Conservation (phyloP, 2,329 filamentous ascomycete species). For the Fonsecaea nubica region DNA sequence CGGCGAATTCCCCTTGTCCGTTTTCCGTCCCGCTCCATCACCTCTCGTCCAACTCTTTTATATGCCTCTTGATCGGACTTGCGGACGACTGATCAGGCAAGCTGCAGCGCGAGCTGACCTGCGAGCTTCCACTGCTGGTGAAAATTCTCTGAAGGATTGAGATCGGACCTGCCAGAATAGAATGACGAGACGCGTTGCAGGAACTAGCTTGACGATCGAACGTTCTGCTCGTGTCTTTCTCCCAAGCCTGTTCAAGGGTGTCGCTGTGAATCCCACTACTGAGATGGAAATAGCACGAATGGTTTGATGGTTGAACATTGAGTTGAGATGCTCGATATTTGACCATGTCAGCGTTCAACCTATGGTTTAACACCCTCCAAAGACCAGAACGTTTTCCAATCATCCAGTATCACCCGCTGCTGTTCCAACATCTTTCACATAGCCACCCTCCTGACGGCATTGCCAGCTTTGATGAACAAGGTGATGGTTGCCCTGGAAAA, state of each 20-base stretch:
- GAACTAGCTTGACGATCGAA: background rate
- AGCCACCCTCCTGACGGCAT: conserved; percentile 6
- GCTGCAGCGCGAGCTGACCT: background rate
- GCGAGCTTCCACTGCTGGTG: background rate
- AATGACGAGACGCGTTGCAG: background rate
- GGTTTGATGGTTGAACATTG: background rate
- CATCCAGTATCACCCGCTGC: background rate
- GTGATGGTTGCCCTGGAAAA: background rate
- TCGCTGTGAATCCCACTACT: no score
- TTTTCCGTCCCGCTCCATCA: background rate
- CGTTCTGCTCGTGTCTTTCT: background rate
- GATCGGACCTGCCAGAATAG: background rate
- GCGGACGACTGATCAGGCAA: background rate
- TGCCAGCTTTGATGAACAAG: conserved; percentile 19
- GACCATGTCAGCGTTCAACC: background rate
- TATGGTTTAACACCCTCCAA: background rate
- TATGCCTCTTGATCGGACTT: background rate
- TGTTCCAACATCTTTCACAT: background rate
- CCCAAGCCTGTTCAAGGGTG: no score
- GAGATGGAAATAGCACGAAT: no score
- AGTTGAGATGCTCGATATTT: background rate
- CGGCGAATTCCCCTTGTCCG: background rate
- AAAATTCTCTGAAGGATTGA: background rate
- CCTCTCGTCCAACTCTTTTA: background rate
- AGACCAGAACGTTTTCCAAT: background rate